Evolutionary conservation across 1,139 yeast species (phyloP), one percentile per base, ranked within the genome.

Genomic region (Waltiozyma sp.): DNA sequence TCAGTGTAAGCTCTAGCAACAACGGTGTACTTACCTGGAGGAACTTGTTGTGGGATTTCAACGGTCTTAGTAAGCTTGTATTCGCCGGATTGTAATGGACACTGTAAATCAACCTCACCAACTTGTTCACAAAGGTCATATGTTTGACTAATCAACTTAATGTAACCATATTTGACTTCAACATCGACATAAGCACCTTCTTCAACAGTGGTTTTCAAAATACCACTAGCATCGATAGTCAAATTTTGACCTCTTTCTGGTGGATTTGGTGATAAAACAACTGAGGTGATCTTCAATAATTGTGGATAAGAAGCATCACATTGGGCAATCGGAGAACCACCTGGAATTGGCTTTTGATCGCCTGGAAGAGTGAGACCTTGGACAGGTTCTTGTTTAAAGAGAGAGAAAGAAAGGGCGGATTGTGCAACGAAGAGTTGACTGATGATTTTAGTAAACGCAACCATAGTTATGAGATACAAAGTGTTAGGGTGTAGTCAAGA

Each of bases 151-250:
- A 93, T 64, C 48, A 91, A 72, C 56, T 83, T 82, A 62, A 91
- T 89, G 66, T 84, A 87, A 11, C 97, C 98, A 57, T 88, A 83
- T 52, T 86, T 75, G 33, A 93, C 97, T 51, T 87, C 95, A 36
- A 91, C 88, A 50, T 87, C 95, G 42, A 91, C 94, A 58, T 88
- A 91, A 0, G 97, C 86, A 35, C 98, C 98, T 36, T 77, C 91
- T 38, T 64, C 75, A 39, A 93, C 68, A 18, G 69, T 70, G 44
- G 72, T 61, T 37, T 68, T 54, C 47, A 89, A 64, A 40, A 59
- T 60, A 2, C 96, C 98, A 16, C 67, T 61, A 4, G 96, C 98
- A 24, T 71, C 61, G 49, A 93, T 77, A 15, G 94, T 83, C 59
- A 91, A 69, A 57, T 86, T 83, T 39, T 69, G 65, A 19, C 96